Evolutionary conservation across 2,329 filamentous ascomycete species (phyloP), one percentile per base, ranked within the genome.

Genomic region (Davidsoniella virescens): DNA sequence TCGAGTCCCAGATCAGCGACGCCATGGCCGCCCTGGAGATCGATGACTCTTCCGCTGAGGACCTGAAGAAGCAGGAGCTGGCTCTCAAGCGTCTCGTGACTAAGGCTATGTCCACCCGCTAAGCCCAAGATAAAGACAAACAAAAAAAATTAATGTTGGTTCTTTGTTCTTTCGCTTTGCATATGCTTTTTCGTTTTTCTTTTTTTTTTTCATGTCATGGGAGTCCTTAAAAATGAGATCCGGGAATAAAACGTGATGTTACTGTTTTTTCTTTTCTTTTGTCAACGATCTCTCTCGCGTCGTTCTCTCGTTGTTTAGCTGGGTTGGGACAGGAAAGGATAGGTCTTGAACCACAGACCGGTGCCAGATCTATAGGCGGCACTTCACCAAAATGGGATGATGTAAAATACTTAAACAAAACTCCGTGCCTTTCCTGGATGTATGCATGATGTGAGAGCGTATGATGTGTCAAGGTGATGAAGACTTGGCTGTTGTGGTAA

Each of bases 61-160:
- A 98, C 66, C 76, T 98, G 61, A 96, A 94, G 86, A 96, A 96
- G 87, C 94, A 95, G 82, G 92, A 98, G 78, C 76, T 98, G 59
- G 87, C 87, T 55, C 79, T 98, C 57, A 98, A 96, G 87, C 79
- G 92, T 64, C 79, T 94, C 60, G 88, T 98, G 62, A 98, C 92
- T 71, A 98, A 96, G 84, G 88, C 85, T 62, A 94, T 94, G 86
- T 81, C 86, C 57, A 88, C 86, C 64, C 82, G 86, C 70, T 94
- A 88, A 80, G 64, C 43, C 43, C 17, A 43, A 26, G 29, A 23
- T 18, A 17, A 46, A 49, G 17, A 42, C 20, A 23, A 50, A 51
- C 18, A 41, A 48, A 44, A 26, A 44, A 25, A 23, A 44, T 48
- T 18, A 52, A 43, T 26, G 42, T 47, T 47, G 48, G 50, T 41